phyloP scores from a whole-genome alignment of 1,284 basidiomycete species.

The Sporisorium sorghi region DNA sequence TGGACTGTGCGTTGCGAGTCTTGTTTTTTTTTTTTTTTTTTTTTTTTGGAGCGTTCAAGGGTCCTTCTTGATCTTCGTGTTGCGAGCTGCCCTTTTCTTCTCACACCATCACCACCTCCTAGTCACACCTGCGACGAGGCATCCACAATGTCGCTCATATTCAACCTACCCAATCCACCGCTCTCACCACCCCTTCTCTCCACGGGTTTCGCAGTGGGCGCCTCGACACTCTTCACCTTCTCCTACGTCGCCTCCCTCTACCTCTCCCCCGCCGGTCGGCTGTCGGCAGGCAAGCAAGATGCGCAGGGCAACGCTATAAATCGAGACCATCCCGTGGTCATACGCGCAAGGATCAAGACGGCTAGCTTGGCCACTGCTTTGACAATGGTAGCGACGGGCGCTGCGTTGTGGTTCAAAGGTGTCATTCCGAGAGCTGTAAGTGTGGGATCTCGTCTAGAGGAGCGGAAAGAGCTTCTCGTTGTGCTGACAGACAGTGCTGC shows the following conservation, averaged over 20 bases:
- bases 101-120: not conserved
- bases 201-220: constrained; percentile 26
- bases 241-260: constrained; percentile 72
- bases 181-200: constrained; percentile 27
- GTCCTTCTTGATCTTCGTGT: constrained; percentile 12
- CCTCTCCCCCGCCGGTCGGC: constrained; percentile 65
- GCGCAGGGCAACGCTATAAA: constrained; percentile 29
- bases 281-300: constrained; percentile 17
- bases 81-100: not conserved
- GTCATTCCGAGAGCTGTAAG: constrained; percentile 27
- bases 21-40: not conserved
- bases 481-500: not conserved
- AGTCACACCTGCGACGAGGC: not conserved
- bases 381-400: constrained; percentile 23
- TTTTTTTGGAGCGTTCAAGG: constrained; percentile 5
- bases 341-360: constrained; percentile 46
- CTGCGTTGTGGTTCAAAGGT: constrained; percentile 20
- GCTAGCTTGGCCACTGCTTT: constrained; percentile 33
- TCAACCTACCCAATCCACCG: constrained; percentile 12
- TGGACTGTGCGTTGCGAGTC: constrained; percentile 9
- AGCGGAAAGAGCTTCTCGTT: not conserved
- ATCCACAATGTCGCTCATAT: constrained; percentile 34
- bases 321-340: constrained; percentile 52
- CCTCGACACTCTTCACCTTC: constrained; percentile 67
- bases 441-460: not conserved